Evolutionary conservation across 257 asterid species (phyloP).

Genomic region (Penstemon newberryi): DNA sequence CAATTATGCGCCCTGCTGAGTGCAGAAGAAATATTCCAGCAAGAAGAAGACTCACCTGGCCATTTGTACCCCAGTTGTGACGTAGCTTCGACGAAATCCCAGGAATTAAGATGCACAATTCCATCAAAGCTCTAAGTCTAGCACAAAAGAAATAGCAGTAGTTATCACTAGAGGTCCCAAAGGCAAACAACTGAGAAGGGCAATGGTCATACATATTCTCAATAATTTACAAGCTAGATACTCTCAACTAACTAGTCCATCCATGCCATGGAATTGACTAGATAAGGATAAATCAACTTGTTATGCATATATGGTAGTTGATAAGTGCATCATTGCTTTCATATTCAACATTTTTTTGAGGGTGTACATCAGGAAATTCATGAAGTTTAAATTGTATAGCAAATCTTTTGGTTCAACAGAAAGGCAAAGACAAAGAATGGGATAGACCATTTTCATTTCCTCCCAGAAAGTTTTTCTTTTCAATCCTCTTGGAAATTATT

Average conservation of each 20-base stretch:
- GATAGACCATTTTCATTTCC: background rate
- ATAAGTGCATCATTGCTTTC: background rate
- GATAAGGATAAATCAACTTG: conserved; percentile 10
- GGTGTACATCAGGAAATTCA: background rate
- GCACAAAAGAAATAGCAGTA: conserved; percentile 29
- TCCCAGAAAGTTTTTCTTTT: background rate
- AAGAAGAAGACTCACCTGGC: conserved; percentile 47
- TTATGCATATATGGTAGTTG: background rate
- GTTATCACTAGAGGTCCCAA: conserved; percentile 5
- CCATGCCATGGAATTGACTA: background rate
- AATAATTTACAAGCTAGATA: conserved; percentile 3
- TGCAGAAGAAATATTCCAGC: background rate
- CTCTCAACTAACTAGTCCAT: background rate
- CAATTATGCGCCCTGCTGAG: background rate
- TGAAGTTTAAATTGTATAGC: background rate
- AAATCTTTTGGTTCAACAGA: background rate
- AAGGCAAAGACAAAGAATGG: background rate
- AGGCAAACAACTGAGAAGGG: conserved; percentile 6
- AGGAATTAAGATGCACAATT: conserved; percentile 89
- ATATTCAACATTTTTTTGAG: background rate
- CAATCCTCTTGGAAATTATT: background rate
- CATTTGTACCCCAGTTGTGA: conserved; percentile 48
- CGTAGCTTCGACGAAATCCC: conserved; percentile 70
- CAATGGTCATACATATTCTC: background rate
- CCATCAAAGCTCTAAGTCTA: conserved; percentile 96